phyloP scores from a whole-genome alignment of 1,284 basidiomycete genomes.

The Tetrapyrgos nigripes region DNA sequence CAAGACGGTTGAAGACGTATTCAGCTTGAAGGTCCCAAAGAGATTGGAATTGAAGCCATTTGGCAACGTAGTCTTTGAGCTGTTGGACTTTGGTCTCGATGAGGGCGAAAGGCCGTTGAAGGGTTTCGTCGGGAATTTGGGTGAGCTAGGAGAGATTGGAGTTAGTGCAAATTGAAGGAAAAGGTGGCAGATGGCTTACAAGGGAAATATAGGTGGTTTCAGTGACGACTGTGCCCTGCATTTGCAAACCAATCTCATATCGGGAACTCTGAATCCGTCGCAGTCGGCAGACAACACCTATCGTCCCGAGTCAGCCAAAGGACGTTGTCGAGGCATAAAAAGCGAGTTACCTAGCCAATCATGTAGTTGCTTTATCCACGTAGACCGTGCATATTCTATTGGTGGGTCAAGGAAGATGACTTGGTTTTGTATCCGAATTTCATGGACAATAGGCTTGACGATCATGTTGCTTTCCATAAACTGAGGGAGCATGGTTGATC shows the following conservation, averaged over 20 bases:
- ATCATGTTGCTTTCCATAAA: constrained; percentile 73
- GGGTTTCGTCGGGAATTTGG: constrained; percentile 74
- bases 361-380: constrained; percentile 93
- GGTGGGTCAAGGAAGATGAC: constrained; percentile 99
- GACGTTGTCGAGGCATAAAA: not conserved
- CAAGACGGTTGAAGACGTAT: constrained; percentile 93
- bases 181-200: constrained; percentile 49
- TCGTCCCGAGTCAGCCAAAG: not conserved
- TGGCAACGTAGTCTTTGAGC: constrained; percentile 90
- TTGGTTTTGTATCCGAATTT: constrained; percentile 97
- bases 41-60: constrained; percentile 99
- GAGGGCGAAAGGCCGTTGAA: constrained; percentile 85
- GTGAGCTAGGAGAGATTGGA: constrained; percentile 61
- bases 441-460: constrained; percentile 88
- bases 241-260: constrained; percentile 94
- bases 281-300: constrained; percentile 89
- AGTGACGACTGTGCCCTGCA: constrained; percentile 65
- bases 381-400: constrained; percentile 91
- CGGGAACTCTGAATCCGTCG: constrained; percentile 91
- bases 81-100: constrained; percentile 91
- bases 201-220: constrained; percentile 87
- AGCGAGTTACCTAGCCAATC: constrained; percentile 76
- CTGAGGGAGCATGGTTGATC: constrained; percentile 38
- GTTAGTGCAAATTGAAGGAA: not conserved
- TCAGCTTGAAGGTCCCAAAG: constrained; percentile 98